phyloP scores from a whole-genome alignment of 179 eudicot species.

The Corrigiola litoralis region DNA sequence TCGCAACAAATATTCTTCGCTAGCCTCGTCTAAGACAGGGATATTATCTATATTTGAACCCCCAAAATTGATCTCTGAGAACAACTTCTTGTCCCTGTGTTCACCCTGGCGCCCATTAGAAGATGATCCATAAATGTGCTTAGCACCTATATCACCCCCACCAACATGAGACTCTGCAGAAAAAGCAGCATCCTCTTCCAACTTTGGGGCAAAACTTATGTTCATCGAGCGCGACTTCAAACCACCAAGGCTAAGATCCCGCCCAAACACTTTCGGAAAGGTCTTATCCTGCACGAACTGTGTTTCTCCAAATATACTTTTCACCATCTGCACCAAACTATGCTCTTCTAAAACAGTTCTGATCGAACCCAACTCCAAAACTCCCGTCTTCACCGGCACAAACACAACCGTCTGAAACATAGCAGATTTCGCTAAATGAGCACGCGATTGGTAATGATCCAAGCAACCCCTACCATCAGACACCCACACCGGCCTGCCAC shows the following conservation, averaged over 20 bases:
- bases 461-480: conserved; percentile 50
- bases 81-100: conserved; percentile 45
- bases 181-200: conserved; percentile 63
- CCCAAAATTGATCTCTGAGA: conserved; percentile 43
- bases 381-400: conserved; percentile 69
- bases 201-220: conserved; percentile 66
- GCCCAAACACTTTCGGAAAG: conserved; percentile 63
- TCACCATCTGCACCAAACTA: conserved; percentile 44
- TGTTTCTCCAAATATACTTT: conserved; percentile 40
- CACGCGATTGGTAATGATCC: conserved; percentile 67
- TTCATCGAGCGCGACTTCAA: conserved; percentile 50
- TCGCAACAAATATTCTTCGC: conserved; percentile 34
- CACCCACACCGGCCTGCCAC: conserved; percentile 68
- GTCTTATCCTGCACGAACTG: conserved; percentile 43
- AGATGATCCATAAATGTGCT: conserved; percentile 52
- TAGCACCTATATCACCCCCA: conserved; percentile 27
- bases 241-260: conserved; percentile 65
- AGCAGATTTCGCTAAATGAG: conserved; percentile 53
- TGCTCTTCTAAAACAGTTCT: conserved; percentile 57
- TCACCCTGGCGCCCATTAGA: conserved; percentile 55
- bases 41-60: conserved; percentile 28
- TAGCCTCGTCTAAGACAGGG: conserved; percentile 31
- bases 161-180: conserved; percentile 46
- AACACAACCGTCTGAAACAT: conserved; percentile 56
- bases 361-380: conserved; percentile 72